Evolutionary conservation across 176 grass and related monocot species (phyloP), one percentile per base, ranked within the genome.

Genomic region (Cenchrus fungigraminus): DNA sequence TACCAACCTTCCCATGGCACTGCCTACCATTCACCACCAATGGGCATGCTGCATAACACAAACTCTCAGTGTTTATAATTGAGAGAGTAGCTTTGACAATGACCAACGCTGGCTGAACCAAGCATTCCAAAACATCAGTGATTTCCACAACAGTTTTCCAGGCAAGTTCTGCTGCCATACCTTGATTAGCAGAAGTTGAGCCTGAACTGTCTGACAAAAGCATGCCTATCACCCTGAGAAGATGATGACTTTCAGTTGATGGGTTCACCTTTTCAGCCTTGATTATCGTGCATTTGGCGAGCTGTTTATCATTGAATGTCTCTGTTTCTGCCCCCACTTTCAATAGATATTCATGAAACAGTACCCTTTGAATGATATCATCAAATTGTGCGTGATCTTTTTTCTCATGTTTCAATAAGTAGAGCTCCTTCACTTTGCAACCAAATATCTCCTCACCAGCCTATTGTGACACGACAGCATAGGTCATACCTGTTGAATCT

Each of bases 281-380:
- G 19, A 94, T 6, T 1, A 94, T 75, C 25, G 50, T 87, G 40
- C 74, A 76, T 62, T 97, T 97, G 29, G 94, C 49, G 45, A 78
- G 83, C 0, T 77, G 31, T 58, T 89, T 90, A 55, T 92, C 92
- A 12, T 77, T 79, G 73, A 85, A 92, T 6, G 53, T 87, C 74
- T 97, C 94, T 84, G 90, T 88, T 78, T 97, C 92, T n/a, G 90
- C 86, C 86, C 84, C 89, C 66, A 97, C 44, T 61, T 90, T 97
- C 73, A 94, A 87, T 19, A 92, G 52, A 82, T 86, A 94, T 78
- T 85, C 87, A 79, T 84, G 75, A 72, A 77, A 97, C 28, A 63
- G 54, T 46, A 76, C 62, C 9, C 66, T 77, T 16, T 82, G 55
- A 65, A 97, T 85, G 59, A 94, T 92, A 58, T 73, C 90, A 29